Base-by-base conservation (phyloP, 2,329 filamentous ascomycete genomes). In the Cyphellophora attinorum region DNA sequence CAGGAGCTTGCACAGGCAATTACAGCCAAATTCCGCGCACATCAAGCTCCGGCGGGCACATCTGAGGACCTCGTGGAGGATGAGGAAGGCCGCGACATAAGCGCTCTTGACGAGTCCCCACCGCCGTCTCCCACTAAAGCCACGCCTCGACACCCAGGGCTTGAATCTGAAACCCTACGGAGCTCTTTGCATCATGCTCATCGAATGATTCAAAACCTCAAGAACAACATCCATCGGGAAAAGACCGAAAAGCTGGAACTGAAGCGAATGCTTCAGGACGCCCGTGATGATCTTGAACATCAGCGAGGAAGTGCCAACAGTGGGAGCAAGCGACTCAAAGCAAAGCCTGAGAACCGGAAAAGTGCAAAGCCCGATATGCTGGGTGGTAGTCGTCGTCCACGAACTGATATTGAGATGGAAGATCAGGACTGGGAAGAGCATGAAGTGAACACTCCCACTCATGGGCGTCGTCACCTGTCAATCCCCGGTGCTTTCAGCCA, bases 211-310 rank as follows among this genome's bases (percentile, higher is more conserved):
- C 89, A 96, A 57, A 93, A 85, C 51, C 74, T 96, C 48, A 86
- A 93, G 60, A 86, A 82, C 57, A 93, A 88, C 51, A 83, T 96
- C 30, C 89, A 98, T 58, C 82, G 91, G 19, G 91, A 98, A 59
- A 98, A 96, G 76, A 95, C 89, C 0, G 91, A 98, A 59, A 98
- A 95, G 67, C 74, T 96, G 17, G 91, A 98, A 60, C 74, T 96
- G 35, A 88, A 85, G 61, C 82, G 89, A 40, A 85, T 98, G 73
- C 74, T 96, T 18, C 89, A 96, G 61, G 91, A 98, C 51, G 81
- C 89, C 15, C 79, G 88, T 21, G 91, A 98, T 54, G 91, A 98
- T 52, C 64, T 98, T 17, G 91, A 85, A 58, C 61, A 75, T 30
- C 74, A 78, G 40, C 68, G 74, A 31, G 56, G 47, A 27, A 42